Conservation (phyloP, 805 yeast genomes). For the Maudiozyma pseudohumilis region DNA sequence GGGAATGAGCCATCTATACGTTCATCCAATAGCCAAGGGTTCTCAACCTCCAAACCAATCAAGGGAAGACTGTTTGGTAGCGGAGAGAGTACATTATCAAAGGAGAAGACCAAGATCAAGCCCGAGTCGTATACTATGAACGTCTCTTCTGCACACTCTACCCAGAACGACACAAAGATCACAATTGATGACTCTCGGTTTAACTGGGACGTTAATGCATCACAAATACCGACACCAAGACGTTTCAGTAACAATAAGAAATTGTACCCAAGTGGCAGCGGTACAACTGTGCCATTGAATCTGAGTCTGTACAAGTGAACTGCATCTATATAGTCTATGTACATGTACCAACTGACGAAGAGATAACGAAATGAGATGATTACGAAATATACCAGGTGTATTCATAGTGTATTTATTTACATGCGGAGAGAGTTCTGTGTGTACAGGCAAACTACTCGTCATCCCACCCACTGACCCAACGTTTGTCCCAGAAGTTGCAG, state of each 20-base stretch:
- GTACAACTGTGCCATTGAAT: slow-evolving; percentile 80
- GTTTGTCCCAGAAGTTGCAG: slow-evolving; percentile 80
- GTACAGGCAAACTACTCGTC: slow-evolving; percentile 1
- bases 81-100: slow-evolving; percentile 21
- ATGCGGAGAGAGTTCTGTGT: background rate
- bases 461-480: slow-evolving; percentile 96
- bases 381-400: no score
- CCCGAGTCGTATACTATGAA: slow-evolving; percentile 9
- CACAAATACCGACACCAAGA: slow-evolving; percentile 81
- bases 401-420: background rate
- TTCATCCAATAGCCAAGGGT: no score
- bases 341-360: background rate
- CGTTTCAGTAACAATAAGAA: slow-evolving; percentile 60
- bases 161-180: slow-evolving; percentile 24
- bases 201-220: slow-evolving; percentile 50
- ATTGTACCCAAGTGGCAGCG: slow-evolving; percentile 91
- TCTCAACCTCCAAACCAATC: slow-evolving; percentile 5
- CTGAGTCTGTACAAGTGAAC: slow-evolving; percentile 24
- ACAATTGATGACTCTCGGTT: slow-evolving; percentile 63
- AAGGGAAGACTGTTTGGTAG: slow-evolving; percentile 20
- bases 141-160: slow-evolving; percentile 9
- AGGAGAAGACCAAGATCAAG: slow-evolving; percentile 11
- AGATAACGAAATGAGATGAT: background rate
- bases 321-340: background rate
- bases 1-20: no score